Conservation (phyloP, 495 filamentous ascomycete species). For the Lasiosphaeriaceae sp. region DNA sequence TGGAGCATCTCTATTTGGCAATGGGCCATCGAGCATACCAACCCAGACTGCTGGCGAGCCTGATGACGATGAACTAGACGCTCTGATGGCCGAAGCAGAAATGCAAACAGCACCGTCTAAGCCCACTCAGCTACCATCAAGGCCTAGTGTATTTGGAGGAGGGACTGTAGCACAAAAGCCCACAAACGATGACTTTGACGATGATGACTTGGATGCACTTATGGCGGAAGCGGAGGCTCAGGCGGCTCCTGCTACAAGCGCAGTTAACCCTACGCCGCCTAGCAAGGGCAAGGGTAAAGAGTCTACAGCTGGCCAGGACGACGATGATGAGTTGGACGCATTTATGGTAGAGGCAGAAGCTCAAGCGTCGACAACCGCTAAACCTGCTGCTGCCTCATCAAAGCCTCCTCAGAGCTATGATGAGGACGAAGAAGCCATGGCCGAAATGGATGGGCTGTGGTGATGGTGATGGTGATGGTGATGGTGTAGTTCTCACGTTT, state of each 20-base stretch:
- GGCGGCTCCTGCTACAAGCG: conserved; percentile 4
- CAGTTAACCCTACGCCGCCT: background rate
- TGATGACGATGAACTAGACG: conserved; percentile 51
- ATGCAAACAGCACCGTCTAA: conserved; percentile 15
- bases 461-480: conserved; percentile 21
- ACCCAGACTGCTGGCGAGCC: conserved; percentile 19
- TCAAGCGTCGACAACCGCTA: background rate
- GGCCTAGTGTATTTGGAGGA: conserved; percentile 18
- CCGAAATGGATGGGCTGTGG: conserved; percentile 60
- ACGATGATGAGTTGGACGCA: conserved; percentile 39
- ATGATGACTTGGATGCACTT: conserved; percentile 41
- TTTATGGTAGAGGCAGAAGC: conserved; percentile 44
- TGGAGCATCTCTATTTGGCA: conserved; percentile 29
- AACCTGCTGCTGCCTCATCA: background rate
- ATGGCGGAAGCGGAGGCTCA: conserved; percentile 42
- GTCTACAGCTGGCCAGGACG: background rate
- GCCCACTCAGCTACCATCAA: background rate
- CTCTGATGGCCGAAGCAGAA: conserved; percentile 48
- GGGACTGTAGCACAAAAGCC: conserved; percentile 10
- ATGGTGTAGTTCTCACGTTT: too few relatives aligned
- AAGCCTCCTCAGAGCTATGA: conserved; percentile 34
- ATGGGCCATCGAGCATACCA: conserved; percentile 3
- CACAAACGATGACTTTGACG: background rate
- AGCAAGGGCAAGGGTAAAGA: conserved; percentile 1
- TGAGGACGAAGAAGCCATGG: conserved; percentile 67